Conservation (phyloP, 2,329 filamentous ascomycete species). For the Hypoxylon sp. region DNA sequence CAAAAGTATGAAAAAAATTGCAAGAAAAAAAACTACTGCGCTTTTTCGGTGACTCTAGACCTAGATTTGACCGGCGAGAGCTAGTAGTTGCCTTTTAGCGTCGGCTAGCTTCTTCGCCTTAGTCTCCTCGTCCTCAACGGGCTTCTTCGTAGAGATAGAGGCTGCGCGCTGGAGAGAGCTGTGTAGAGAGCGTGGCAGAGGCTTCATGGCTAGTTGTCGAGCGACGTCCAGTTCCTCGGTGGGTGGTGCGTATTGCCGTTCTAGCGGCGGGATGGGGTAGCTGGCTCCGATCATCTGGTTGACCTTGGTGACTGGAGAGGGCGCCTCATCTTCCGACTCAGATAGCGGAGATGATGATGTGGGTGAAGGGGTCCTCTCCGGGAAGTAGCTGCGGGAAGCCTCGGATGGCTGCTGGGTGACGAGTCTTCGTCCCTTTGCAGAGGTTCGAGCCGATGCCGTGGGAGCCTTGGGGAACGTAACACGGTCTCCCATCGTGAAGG, state of each 20-base stretch:
- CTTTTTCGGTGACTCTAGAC: background rate
- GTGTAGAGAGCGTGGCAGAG: conserved; percentile 50
- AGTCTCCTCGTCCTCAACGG: conserved; percentile 53
- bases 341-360: conserved; percentile 32
- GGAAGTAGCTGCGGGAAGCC: conserved; percentile 44
- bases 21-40: background rate
- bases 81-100: conserved; percentile 64
- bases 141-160: conserved; percentile 24
- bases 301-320: conserved; percentile 4
- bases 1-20: background rate
- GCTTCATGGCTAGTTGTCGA: conserved; percentile 51
- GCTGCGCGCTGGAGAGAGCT: conserved; percentile 51
- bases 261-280: conserved; percentile 52
- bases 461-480: conserved; percentile 24
- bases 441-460: conserved; percentile 12
- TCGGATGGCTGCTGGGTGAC: conserved; percentile 41
- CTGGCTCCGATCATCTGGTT: conserved; percentile 36
- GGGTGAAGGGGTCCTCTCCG: conserved; percentile 22
- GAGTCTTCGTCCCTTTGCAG: conserved; percentile 9
- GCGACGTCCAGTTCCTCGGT: conserved; percentile 51
- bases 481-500: conserved; percentile 22
- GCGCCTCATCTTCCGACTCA: conserved; percentile 49
- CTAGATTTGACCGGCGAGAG: conserved; percentile 49
- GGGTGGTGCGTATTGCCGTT: conserved; percentile 48
- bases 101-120: conserved; percentile 61